Evolutionary conservation across 768 basidiomycete species (phyloP), one percentile per base, ranked within the genome.

Genomic region (Naganishia antarctica): DNA sequence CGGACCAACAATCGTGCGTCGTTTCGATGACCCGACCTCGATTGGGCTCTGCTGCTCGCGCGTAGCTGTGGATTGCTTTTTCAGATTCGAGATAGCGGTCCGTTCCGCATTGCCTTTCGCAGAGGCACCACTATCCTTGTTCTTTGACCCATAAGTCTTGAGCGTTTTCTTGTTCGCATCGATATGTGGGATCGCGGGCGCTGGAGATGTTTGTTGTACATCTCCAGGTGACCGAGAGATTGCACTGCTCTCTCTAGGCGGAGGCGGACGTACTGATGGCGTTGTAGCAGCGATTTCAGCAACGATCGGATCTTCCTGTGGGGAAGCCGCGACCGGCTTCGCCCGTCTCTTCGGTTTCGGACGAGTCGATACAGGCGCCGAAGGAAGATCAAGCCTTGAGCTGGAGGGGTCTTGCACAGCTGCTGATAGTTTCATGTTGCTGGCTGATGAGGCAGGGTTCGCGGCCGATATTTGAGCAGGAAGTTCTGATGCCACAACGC

Each of bases 291-390:
- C 21, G 16, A 7, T 44, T 16, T 5, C 43, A 31, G 40, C 16
- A 1, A 23, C 59, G 16, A 28, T 26, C 18, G 59, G 45, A 31
- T 26, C 59, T 23, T 11, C 8, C 26, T n/a, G 8, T 6, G 25
- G 7, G 31, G 25, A 40, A 40, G 18, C 32, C 21, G 29, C 7
- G 31, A 34, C 31, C 5, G 43, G 43, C 16, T 57, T 57, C 5
- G 26, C 34, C 53, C 32, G 28, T 25, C 37, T 57, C 53, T 37
- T 57, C 12, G 53, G 53, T n/a, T 57, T 57, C 5, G 53, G 53
- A 15, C 53, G 53, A 5, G 53, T 57, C 26, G 53, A 57, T 2
- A 26, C 21, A 9, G 13, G n/a, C 5, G 7, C 53, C 21, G 37
- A n/a, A 44, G 43, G 43, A 7, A 18, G 8, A 12, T 7, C 18